A percentile compares a stretch with the other conserved stretches of the same genome.
Evolutionary conservation across 2,329 filamentous ascomycete species (phyloP).

Genomic region (Aspergillus japonicus): DNA sequence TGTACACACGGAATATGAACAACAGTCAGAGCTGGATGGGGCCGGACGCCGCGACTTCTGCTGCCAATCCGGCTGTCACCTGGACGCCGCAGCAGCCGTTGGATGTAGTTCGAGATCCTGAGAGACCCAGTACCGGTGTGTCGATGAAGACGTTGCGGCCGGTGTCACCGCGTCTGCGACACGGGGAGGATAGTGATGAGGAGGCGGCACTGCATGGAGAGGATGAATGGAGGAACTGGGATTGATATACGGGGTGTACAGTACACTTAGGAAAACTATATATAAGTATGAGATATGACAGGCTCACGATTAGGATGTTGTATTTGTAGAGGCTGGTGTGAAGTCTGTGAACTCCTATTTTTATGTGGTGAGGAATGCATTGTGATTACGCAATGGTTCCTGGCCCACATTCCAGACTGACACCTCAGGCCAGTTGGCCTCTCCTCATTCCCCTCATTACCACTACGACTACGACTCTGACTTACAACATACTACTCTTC

Average conservation of each 20-base stretch:
- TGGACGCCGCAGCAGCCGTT: conserved; percentile 23
- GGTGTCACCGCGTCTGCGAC: conserved; percentile 37
- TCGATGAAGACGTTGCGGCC: conserved; percentile 45
- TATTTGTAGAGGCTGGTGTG: too few species aligned
- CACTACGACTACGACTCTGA: not conserved
- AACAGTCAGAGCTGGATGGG: conserved; percentile 31
- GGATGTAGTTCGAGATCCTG: conserved; percentile 21
- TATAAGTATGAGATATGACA: not conserved
- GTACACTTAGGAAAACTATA: not conserved
- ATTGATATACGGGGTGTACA: conserved; percentile 22
- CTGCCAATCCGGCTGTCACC: conserved; percentile 13
- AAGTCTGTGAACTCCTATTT: too few species aligned
- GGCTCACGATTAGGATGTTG: not conserved
- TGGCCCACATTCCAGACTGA: conserved; percentile 4
- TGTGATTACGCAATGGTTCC: not conserved
- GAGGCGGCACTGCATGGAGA: conserved; percentile 16
- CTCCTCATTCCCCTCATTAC: not conserved
- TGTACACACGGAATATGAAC: conserved; percentile 36
- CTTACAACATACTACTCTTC: not conserved
- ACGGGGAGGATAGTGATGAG: conserved; percentile 25
- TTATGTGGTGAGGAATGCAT: not conserved
- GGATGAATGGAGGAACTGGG: conserved; percentile 44
- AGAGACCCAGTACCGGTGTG: conserved; percentile 40
- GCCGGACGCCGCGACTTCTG: not conserved
- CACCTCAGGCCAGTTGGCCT: conserved; percentile 12